Base-by-base conservation (phyloP, 441 rosid species). In the Aquilaria agallochum region DNA sequence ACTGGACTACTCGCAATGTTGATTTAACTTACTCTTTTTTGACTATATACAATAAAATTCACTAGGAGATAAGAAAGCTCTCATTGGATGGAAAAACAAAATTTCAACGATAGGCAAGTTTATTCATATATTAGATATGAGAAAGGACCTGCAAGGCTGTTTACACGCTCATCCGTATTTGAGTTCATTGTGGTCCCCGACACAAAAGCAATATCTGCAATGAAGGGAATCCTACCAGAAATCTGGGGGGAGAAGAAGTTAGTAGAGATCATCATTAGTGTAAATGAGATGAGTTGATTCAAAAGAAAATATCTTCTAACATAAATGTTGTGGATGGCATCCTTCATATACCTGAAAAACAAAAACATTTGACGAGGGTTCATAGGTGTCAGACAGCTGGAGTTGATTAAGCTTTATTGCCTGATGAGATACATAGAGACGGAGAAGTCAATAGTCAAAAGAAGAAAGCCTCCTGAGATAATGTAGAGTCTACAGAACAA, bases 291-390 rank as follows among this genome's bases (percentile, higher is more conserved):
- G 53, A 59, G 44, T 66, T 64, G 62, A 32, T 15, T 9, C 67
- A 47, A 66, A 64, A 65, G 44, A 56, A 34, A 36, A 51, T 48
- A 40, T 10, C 13, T 36, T 68, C 55, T 55, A 58, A 56, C 57
- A 40, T 30, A 20, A 66, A 56, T 55, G 40, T 33, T 54, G 64
- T 27, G 10, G 54, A 63, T 66, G 42, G 62, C 60, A 52, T 14
- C 40, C 36, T 48, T 55, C 55, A 59, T 50, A 70, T 78, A 88
- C 99, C 97, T 95, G 99, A 72, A 90, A 90, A 73, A 92, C 78
- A 79, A 85, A 72, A 61, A 95, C 80, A 74, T 92, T 92, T 53
- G 97, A 74, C 73, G 86, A 87, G 66, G 68, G 80, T 62, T 80
- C 82, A 55, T 78, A 69, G 53, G 85, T 74, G 76, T 95, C 94